phyloP scores from a whole-genome alignment of 495 filamentous ascomycete species.

The Penicillium fimorum region DNA sequence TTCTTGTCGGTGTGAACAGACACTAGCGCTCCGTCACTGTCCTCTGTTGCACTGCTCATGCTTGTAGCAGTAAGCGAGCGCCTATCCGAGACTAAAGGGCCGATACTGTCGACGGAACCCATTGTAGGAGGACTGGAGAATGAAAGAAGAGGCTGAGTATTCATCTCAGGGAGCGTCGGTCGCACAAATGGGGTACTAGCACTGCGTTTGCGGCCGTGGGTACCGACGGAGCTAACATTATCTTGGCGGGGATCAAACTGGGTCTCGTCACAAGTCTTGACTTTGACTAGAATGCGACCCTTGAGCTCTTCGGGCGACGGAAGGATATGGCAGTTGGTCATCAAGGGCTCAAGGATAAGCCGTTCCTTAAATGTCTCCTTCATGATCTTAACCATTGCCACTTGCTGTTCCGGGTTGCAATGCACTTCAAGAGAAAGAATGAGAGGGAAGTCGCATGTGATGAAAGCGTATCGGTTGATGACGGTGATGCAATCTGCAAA shows the following conservation, averaged over 20 bases:
- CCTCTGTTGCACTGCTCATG: constrained; percentile 60
- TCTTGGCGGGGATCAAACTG: constrained; percentile 42
- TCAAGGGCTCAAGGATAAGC: constrained; percentile 71
- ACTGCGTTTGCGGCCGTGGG: constrained; percentile 71
- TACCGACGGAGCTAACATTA: constrained; percentile 36
- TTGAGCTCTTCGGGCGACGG: constrained; percentile 85
- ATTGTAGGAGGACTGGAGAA: constrained; percentile 58
- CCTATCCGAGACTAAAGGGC: constrained; percentile 47
- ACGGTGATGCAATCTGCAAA: constrained; percentile 89
- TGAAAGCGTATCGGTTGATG: constrained; percentile 90
- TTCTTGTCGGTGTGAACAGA: constrained; percentile 48
- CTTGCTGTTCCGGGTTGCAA: constrained; percentile 79
- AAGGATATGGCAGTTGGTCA: constrained; percentile 60
- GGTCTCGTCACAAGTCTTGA: constrained; percentile 64
- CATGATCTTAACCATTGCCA: constrained; percentile 88
- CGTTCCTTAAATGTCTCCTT: constrained; percentile 73
- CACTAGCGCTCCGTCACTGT: constrained; percentile 54
- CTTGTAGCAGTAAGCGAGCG: constrained; percentile 56
- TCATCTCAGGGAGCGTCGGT: constrained; percentile 54
- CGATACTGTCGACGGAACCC: constrained; percentile 39
- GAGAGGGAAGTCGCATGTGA: constrained; percentile 75
- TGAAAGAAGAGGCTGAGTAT: constrained; percentile 48
- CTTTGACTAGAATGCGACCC: constrained; percentile 85
- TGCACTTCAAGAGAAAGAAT: constrained; percentile 96
- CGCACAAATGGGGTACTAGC: constrained; percentile 72